Evolutionary conservation across 306 rosid genomes (phyloP).

Genomic region (Dicorynia guianensis): DNA sequence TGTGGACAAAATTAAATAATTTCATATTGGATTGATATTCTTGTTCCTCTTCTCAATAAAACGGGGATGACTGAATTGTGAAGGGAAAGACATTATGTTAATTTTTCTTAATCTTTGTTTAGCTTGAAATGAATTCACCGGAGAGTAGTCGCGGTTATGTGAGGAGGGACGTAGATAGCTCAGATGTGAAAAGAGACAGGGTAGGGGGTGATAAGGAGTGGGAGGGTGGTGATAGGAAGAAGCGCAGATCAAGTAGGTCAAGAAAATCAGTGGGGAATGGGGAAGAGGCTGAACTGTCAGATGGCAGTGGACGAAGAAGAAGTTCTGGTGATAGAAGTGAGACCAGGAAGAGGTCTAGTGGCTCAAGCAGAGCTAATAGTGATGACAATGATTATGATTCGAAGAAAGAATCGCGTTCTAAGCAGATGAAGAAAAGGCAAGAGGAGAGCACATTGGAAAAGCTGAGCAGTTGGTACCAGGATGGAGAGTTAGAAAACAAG

Average conservation of each 20-base stretch:
- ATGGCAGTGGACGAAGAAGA: slow-evolving; percentile 70
- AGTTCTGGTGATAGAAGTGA: slow-evolving; percentile 61
- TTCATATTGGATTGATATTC: neutral
- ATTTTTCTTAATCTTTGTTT: neutral
- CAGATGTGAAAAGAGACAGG: slow-evolving; percentile 69
- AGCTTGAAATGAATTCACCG: slow-evolving; percentile 60
- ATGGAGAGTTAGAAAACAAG: slow-evolving; percentile 80
- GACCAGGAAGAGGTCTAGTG: slow-evolving; percentile 61
- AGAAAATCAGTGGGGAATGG: slow-evolving; percentile 61
- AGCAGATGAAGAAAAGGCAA: slow-evolving; percentile 76
- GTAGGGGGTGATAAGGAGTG: slow-evolving; percentile 72
- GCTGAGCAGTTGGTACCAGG: slow-evolving; percentile 92
- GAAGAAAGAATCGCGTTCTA: slow-evolving; percentile 64
- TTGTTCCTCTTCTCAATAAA: neutral
- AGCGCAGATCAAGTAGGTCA: slow-evolving; percentile 77
- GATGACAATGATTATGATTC: slow-evolving; percentile 81
- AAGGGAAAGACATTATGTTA: neutral
- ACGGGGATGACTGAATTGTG: neutral
- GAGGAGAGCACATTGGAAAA: slow-evolving; percentile 95
- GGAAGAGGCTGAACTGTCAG: slow-evolving; percentile 71
- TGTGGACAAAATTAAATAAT: no score
- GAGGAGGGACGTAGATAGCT: slow-evolving; percentile 56
- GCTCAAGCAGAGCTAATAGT: slow-evolving; percentile 65
- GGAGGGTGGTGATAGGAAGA: slow-evolving; percentile 80
- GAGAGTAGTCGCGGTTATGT: slow-evolving; percentile 50